Evolutionary conservation across 2,329 filamentous ascomycete species (phyloP), one percentile per base, ranked within the genome.

Genomic region (Lecanicillium sp.): DNA sequence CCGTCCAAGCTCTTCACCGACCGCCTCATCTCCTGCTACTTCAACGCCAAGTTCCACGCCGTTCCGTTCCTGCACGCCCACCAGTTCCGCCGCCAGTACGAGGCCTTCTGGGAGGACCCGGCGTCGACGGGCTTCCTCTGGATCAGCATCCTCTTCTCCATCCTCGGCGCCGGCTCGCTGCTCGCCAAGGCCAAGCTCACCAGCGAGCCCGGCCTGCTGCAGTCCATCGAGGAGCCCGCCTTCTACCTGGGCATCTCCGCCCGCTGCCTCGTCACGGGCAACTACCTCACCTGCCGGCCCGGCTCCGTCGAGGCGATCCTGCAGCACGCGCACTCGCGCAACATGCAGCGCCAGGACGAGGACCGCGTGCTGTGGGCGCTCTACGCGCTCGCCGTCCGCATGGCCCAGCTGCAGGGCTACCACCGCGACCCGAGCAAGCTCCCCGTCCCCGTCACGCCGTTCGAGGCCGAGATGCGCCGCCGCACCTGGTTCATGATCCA

Each of bases 331-430:
- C 70, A 69, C 54, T 65, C 67, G 8, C 67, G 72, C 33, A 61
- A 72, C 54, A 58, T 69, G 43, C 67, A 65, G 42, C 65, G 63
- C 15, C 60, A 61, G 23, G 70, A 74, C 44, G 60, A 68, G 5
- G 67, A 74, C 39, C 61, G 70, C 5, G 62, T 67, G 3, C 58
- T 75, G 19, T 77, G 73, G 73, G 66, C 70, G 4, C 63, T 74
- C 19, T 71, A 74, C 52, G 67, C 67, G 33, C 62, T 75, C 15
- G 66, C 68, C 5, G 66, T 69, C 3, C 68, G 74, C 5, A 65
- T 77, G 19, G 74, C 74, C 4, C 74, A 77, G 57, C 67, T 71
- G 6, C 68, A 73, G 59, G 74, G 74, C 12, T 77, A 77, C 49
- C 73, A 77, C 50, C 69, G 74, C 8, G 73, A 77, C 37, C 65